phyloP scores from a whole-genome alignment of 2,329 filamentous ascomycete genomes.

The Aspergillus vadensis region DNA sequence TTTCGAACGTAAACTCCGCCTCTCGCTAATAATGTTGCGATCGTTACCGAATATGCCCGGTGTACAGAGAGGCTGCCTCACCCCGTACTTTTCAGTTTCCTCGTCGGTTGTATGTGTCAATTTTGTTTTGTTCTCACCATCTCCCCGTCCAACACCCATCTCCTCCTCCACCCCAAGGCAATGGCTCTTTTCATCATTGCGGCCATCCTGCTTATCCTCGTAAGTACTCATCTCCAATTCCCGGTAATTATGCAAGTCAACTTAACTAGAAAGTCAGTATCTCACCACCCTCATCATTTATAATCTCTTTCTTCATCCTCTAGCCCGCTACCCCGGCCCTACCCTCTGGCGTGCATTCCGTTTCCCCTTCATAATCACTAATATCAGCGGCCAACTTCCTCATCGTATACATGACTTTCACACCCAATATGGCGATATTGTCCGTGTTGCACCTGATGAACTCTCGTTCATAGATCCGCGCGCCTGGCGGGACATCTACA shows the following conservation, averaged over 20 bases:
- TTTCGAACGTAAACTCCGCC: no score
- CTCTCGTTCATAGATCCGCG: slow-evolving; percentile 36
- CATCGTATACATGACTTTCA: slow-evolving; percentile 21
- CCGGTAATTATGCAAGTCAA: background rate
- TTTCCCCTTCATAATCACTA: slow-evolving; percentile 5
- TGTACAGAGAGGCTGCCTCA: no score
- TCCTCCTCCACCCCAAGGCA: no score
- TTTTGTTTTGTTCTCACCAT: no score
- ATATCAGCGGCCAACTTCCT: slow-evolving; percentile 13
- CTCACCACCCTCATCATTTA: slow-evolving; percentile 8
- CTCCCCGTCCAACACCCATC: no score
- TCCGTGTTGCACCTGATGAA: slow-evolving; percentile 39
- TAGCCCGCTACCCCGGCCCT: slow-evolving; percentile 21
- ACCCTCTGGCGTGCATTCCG: slow-evolving; percentile 9
- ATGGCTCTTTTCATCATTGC: background rate
- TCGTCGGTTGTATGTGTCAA: no score
- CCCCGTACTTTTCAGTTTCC: no score
- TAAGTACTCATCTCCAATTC: background rate
- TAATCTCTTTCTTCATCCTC: slow-evolving; percentile 23
- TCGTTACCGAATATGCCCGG: no score
- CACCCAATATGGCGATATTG: slow-evolving; percentile 32
- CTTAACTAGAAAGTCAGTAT: background rate
- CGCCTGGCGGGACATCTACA: slow-evolving; percentile 38
- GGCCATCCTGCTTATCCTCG: background rate
- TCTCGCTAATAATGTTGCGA: no score